Evolutionary conservation across 208 protist species (phyloP).

Genomic region (Trypanosoma scelopori): DNA sequence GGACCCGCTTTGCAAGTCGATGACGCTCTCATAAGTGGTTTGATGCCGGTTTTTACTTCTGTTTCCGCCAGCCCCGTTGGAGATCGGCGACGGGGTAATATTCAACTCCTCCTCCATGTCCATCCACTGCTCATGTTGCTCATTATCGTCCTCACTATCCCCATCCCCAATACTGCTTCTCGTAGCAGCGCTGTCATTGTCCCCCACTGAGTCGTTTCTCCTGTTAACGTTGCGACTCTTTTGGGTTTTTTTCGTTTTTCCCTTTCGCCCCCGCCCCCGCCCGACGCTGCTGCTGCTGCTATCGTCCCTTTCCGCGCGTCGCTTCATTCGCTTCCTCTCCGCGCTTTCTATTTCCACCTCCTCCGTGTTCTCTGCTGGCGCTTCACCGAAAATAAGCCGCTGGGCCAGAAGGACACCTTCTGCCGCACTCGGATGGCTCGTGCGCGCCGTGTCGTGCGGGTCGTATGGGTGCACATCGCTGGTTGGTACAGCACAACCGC

Average conservation of each 20-base stretch:
- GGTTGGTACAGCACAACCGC: conserved; percentile 50
- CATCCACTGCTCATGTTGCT: conserved; percentile 17
- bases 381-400: conserved; percentile 47
- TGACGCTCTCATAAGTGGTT: conserved; percentile 12
- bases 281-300: conserved; percentile 1
- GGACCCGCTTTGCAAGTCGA: conserved; percentile 21
- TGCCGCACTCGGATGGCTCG: conserved; percentile 47
- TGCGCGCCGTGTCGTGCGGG: conserved; percentile 43
- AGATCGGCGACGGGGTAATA: not conserved
- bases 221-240: conserved; percentile 6
- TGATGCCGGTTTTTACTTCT: conserved; percentile 5
- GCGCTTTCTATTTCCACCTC: not conserved
- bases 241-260: conserved; percentile 14
- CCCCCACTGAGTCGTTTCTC: not conserved
- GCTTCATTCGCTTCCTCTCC: conserved; percentile 3
- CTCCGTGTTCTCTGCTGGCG: not conserved
- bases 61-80: not conserved
- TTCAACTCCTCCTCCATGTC: conserved; percentile 22
- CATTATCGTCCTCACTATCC: not conserved
- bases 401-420: conserved; percentile 54
- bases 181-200: too few species aligned
- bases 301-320: not conserved
- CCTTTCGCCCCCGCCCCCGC: conserved; percentile 21
- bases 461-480: conserved; percentile 59
- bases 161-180: too few species aligned